phyloP scores from a whole-genome alignment of 2,329 filamentous ascomycete genomes.

The Fusarium subtropicale region DNA sequence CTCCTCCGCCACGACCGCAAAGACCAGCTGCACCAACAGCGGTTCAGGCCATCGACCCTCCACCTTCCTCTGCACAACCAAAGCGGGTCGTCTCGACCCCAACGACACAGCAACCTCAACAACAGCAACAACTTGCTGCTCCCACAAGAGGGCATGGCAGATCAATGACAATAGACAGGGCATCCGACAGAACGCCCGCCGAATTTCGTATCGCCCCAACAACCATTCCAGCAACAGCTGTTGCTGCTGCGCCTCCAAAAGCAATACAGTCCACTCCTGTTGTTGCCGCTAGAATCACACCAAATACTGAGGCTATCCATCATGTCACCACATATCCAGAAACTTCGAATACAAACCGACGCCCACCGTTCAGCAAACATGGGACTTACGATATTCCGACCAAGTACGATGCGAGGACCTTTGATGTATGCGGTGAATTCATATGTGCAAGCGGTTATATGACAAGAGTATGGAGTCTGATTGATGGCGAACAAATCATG shows the following conservation, averaged over 20 bases:
- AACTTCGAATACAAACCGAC: slow-evolving; percentile 83
- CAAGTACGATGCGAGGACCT: slow-evolving; percentile 86
- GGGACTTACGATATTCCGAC: slow-evolving; percentile 82
- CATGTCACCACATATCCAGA: slow-evolving; percentile 80
- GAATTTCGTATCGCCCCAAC: slow-evolving; percentile 44
- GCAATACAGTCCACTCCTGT: slow-evolving; percentile 37
- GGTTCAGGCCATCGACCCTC: slow-evolving; percentile 31
- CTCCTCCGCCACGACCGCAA: slow-evolving; percentile 61
- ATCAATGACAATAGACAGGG: slow-evolving; percentile 53
- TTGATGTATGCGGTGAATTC: slow-evolving; percentile 89
- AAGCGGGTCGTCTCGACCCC: slow-evolving; percentile 51
- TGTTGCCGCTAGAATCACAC: slow-evolving; percentile 32
- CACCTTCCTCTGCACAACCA: slow-evolving; percentile 41
- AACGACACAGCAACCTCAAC: slow-evolving; percentile 46
- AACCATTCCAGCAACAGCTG: slow-evolving; percentile 31
- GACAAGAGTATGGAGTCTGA: slow-evolving; percentile 88
- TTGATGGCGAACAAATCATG: slow-evolving; percentile 83
- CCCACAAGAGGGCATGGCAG: slow-evolving; percentile 49
- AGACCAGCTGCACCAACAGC: slow-evolving; percentile 51
- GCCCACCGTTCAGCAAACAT: slow-evolving; percentile 79
- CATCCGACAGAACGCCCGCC: slow-evolving; percentile 42
- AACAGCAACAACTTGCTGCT: slow-evolving; percentile 49
- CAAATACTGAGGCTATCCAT: slow-evolving; percentile 60
- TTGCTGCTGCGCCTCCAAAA: slow-evolving; percentile 32
- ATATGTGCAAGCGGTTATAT: slow-evolving; percentile 88